These are phyloP conservation scores for Zygosaccharomyces lentus DNA, from an alignment of 805 yeast genomes.

Conservation along the genomic window DNA sequence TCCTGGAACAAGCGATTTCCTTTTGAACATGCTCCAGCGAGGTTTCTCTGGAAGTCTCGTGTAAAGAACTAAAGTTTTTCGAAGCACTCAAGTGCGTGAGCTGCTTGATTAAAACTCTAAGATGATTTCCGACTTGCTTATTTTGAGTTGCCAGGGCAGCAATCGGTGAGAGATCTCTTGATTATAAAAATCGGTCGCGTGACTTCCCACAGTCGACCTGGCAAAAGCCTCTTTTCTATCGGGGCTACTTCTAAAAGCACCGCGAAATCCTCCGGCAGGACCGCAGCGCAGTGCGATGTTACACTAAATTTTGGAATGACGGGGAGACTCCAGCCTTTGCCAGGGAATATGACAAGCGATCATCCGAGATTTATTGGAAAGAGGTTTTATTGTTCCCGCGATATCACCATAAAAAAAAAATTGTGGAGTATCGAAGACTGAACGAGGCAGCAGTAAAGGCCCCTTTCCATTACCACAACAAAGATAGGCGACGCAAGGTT, in stretches of 20 bases:
- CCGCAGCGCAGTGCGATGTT: no score
- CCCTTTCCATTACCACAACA: no score
- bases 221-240: conserved; percentile 43
- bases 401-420: no score
- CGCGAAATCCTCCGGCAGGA: no score
- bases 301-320: no score
- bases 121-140: conserved; percentile 44
- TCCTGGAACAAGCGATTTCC: background rate
- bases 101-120: conserved; percentile 40
- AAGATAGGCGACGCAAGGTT: no score
- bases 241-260: conserved; percentile 43
- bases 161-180: conserved; percentile 46
- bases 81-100: conserved; percentile 4
- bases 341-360: no score
- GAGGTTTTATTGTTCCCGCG: no score
- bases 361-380: no score
- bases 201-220: conserved; percentile 33
- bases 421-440: no score
- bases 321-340: no score
- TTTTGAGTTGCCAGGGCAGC: conserved; percentile 50
- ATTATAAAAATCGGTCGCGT: conserved; percentile 35
- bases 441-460: no score
- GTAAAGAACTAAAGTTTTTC: background rate
- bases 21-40: background rate
- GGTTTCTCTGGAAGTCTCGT: background rate